These are phyloP conservation scores for Sungouiella thailandica DNA, from an alignment of 805 yeast species.

Conservation along the genomic window DNA sequence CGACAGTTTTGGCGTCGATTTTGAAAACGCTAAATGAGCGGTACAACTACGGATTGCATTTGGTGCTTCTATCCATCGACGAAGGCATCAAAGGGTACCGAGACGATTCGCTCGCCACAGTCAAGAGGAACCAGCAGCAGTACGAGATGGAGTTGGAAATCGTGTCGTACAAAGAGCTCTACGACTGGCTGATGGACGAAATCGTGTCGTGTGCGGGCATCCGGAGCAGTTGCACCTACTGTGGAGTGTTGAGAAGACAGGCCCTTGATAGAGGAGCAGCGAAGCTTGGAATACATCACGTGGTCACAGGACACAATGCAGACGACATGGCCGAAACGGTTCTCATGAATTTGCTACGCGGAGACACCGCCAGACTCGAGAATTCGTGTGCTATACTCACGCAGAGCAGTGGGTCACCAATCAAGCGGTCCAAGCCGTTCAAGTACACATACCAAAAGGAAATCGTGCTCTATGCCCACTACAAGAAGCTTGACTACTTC, in stretches of 20 bases:
- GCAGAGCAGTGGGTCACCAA: constrained; percentile 76
- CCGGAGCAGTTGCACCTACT: constrained; percentile 91
- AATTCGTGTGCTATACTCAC: constrained; percentile 85
- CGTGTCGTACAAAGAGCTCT: constrained; percentile 81
- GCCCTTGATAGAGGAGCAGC: constrained; percentile 96
- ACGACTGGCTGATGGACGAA: constrained; percentile 98
- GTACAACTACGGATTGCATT: constrained; percentile 79
- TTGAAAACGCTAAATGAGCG: constrained; percentile 84
- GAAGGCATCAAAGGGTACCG: constrained; percentile 97
- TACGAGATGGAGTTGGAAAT: constrained; percentile 75
- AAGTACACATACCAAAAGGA: constrained; percentile 96
- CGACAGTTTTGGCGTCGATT: constrained; percentile 89
- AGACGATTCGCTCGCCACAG: constrained; percentile 96
- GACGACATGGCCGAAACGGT: constrained; percentile 99
- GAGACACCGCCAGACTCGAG: constrained; percentile 92
- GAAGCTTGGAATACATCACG: constrained; percentile 77
- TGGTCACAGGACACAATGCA: constrained; percentile 97
- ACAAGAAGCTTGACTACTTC: constrained; percentile 89
- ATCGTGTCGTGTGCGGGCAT: constrained; percentile 93
- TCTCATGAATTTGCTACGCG: constrained; percentile 87
- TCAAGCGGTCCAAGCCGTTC: constrained; percentile 92
- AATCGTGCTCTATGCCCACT: constrained; percentile 94
- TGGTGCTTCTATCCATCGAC: constrained; percentile 82
- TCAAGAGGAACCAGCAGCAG: constrained; percentile 85
- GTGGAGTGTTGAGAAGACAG: constrained; percentile 96